phyloP scores from a whole-genome alignment of 1,284 basidiomycete species.

The Fistulina hepatica region DNA sequence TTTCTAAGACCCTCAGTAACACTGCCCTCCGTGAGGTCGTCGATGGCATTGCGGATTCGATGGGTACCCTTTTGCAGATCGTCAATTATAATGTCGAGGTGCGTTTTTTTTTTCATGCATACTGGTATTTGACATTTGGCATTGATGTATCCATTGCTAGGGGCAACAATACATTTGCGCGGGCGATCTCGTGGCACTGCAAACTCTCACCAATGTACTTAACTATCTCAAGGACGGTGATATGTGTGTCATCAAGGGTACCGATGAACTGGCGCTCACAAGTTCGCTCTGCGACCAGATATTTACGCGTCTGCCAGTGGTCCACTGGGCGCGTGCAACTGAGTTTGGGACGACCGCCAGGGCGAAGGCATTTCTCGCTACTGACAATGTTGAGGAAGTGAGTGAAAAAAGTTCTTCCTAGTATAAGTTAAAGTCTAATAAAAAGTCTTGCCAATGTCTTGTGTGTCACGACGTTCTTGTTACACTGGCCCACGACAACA shows the following conservation, averaged over 20 bases:
- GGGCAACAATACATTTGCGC: constrained; percentile 97
- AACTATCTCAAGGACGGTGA: constrained; percentile 97
- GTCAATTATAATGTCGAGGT: constrained; percentile 98
- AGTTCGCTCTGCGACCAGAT: constrained; percentile 86
- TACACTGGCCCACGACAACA: too few relatives aligned
- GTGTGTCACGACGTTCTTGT: too few relatives aligned
- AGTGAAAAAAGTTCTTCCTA: too few relatives aligned
- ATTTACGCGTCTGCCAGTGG: constrained; percentile 83
- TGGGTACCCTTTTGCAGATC: constrained; percentile 82
- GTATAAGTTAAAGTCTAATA: too few relatives aligned
- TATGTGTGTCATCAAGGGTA: constrained; percentile 91
- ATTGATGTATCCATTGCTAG: too few relatives aligned
- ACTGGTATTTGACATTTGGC: too few relatives aligned
- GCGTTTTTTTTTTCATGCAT: constrained; percentile 18
- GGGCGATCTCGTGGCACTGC: constrained; percentile 87
- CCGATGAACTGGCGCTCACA: too few relatives aligned
- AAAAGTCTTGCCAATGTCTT: too few relatives aligned
- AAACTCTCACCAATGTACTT: constrained; percentile 91
- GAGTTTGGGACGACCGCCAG: constrained; percentile 79
- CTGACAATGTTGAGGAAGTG: too few relatives aligned
- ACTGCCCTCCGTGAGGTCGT: constrained; percentile 91
- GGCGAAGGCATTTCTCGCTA: too few relatives aligned
- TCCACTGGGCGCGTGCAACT: constrained; percentile 89
- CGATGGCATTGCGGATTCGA: constrained; percentile 72
- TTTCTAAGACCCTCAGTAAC: constrained; percentile 90